phyloP scores from a whole-genome alignment of 1,284 basidiomycete species.

The Ceratobasidium theobromae region DNA sequence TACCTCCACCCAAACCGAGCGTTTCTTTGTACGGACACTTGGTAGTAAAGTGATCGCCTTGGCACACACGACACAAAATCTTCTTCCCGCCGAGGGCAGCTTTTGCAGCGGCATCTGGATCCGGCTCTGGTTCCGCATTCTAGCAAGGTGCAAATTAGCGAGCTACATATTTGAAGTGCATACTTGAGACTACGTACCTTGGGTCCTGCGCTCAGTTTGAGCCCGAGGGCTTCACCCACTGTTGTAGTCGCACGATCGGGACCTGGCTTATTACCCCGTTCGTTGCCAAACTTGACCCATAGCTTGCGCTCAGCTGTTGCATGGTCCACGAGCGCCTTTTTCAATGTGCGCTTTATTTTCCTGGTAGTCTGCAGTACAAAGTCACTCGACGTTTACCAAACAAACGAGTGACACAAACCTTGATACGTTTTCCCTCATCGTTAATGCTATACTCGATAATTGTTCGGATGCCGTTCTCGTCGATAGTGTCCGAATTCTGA shows the following conservation, averaged over 20 bases:
- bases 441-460: conserved; percentile 83
- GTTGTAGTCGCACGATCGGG: conserved; percentile 95
- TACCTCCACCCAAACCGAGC: conserved; percentile 65
- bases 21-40: conserved; percentile 99
- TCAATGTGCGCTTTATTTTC: conserved; percentile 82
- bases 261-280: conserved; percentile 85
- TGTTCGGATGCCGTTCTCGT: conserved; percentile 87
- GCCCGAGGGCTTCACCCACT: conserved; percentile 85
- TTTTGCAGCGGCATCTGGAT: conserved; percentile 73
- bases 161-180: conserved; percentile 39
- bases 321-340: conserved; percentile 93
- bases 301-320: conserved; percentile 89
- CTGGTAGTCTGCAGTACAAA: conserved; percentile 66
- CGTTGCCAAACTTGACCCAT: conserved; percentile 94
- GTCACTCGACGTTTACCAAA: background rate
- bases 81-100: conserved; percentile 71
- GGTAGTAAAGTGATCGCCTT: conserved; percentile 96
- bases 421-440: conserved; percentile 94
- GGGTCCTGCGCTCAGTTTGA: conserved; percentile 85
- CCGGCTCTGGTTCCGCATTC: conserved; percentile 65
- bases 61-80: conserved; percentile 91
- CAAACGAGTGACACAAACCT: conserved; percentile 54
- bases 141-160: background rate
- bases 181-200: conserved; percentile 51
- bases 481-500: conserved; percentile 65